Conservation (phyloP, 169 alveolate genomes). For the Babesia ovata region DNA sequence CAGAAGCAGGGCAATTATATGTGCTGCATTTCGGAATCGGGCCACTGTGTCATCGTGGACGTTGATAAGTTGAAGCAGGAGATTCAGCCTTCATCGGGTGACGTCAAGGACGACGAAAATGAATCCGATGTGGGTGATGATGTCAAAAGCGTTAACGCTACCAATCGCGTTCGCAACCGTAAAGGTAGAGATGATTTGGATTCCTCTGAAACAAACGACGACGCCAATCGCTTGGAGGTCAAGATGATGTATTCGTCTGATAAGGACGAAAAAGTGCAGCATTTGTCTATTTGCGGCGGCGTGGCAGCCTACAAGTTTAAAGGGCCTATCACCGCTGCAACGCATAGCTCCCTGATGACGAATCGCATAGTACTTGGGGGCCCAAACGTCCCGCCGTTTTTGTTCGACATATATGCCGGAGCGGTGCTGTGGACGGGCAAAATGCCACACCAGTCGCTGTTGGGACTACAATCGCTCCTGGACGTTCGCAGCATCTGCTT, state of each 20-base stretch:
- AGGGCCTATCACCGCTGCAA: conserved; percentile 66
- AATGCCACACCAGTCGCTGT: conserved; percentile 64
- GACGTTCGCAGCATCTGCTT: conserved; percentile 66
- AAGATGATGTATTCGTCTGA: background rate
- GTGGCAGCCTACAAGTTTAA: conserved; percentile 58
- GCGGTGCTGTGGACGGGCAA: conserved; percentile 72
- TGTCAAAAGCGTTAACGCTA: no score
- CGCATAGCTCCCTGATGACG: conserved; percentile 59
- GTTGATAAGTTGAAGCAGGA: conserved; percentile 7
- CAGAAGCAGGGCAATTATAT: conserved; percentile 8
- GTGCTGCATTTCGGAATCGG: conserved; percentile 38
- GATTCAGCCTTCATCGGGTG: no score
- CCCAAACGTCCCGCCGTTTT: conserved; percentile 57
- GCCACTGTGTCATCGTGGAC: conserved; percentile 40
- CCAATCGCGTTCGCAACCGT: no score
- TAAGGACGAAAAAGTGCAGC: background rate
- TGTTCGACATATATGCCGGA: conserved; percentile 72
- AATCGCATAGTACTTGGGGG: conserved; percentile 75
- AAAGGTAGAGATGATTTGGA: no score
- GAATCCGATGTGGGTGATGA: no score
- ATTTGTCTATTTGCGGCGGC: background rate
- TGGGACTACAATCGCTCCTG: conserved; percentile 66
- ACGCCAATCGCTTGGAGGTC: background rate
- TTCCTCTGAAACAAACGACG: no score
- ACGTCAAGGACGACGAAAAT: no score